Conservation (phyloP, 345 rosid genomes). For the Excoecaria cochinchinensis region DNA sequence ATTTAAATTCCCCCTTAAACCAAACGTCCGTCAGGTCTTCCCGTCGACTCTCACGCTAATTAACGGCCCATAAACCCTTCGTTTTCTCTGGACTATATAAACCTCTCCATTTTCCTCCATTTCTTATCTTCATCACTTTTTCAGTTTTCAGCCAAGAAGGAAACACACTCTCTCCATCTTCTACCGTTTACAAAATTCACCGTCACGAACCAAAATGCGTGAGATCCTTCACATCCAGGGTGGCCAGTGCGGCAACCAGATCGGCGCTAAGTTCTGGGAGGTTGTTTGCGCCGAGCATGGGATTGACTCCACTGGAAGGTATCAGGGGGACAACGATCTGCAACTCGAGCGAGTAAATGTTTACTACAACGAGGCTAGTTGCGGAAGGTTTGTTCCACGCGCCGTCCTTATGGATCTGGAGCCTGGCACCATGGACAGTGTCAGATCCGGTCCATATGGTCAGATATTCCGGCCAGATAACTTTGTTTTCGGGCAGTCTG, state of each 20-base stretch:
- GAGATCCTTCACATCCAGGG: conserved; percentile 82
- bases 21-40: conserved; percentile 34
- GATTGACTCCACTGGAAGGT: conserved; percentile 73
- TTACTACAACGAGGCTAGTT: conserved; percentile 77
- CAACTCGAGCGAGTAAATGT: conserved; percentile 72
- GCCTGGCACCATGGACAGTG: conserved; percentile 82
- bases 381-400: conserved; percentile 74
- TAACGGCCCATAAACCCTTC: conserved; percentile 35
- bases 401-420: conserved; percentile 80
- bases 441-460: conserved; percentile 72
- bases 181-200: not conserved
- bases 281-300: conserved; percentile 78
- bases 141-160: not conserved
- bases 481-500: conserved; percentile 74
- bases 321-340: conserved; percentile 60
- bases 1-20: conserved; percentile 43
- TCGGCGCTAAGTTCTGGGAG: conserved; percentile 89
- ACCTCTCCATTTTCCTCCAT: not conserved
- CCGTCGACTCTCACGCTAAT: conserved; percentile 20
- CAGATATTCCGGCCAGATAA: conserved; percentile 75
- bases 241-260: conserved; percentile 81
- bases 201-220: conserved; percentile 48
- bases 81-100: conserved; percentile 32
- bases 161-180: not conserved
- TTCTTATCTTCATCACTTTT: conserved; percentile 7